A percentile compares a stretch with the other conserved stretches of the same genome.
phyloP scores from a whole-genome alignment of 495 filamentous ascomycete genomes.

The Penicillium egyptiacum region DNA sequence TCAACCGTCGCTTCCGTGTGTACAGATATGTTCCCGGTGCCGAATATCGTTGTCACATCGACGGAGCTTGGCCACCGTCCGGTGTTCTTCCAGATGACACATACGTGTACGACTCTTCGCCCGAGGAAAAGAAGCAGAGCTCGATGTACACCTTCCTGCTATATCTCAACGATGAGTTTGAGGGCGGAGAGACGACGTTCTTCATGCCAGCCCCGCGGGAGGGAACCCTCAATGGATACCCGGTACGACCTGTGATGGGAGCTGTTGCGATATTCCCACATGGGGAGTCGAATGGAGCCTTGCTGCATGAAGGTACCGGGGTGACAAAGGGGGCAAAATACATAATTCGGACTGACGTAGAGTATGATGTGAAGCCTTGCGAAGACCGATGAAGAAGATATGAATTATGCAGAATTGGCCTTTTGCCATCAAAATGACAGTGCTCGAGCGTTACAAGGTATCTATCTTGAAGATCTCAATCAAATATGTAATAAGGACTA shows the following conservation, averaged over 20 bases:
- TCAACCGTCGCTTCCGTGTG: conserved; percentile 43
- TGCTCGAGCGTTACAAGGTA: not conserved
- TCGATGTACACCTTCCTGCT: conserved; percentile 46
- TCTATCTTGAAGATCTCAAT: not conserved
- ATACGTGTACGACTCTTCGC: conserved; percentile 42
- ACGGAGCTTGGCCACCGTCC: conserved; percentile 43
- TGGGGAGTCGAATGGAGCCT: conserved; percentile 40
- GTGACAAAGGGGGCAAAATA: conserved; percentile 42
- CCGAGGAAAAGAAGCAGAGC: conserved; percentile 36
- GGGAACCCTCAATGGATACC: conserved; percentile 40
- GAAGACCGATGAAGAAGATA: conserved; percentile 9
- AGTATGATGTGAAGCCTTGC: conserved; percentile 40
- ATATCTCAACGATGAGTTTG: conserved; percentile 44
- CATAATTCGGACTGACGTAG: conserved; percentile 43
- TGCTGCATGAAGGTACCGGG: conserved; percentile 42
- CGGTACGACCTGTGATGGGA: conserved; percentile 43
- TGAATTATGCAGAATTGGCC: conserved; percentile 3
- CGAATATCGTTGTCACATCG: conserved; percentile 42
- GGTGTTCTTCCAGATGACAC: conserved; percentile 37
- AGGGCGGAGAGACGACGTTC: conserved; percentile 44
- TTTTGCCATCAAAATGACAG: not conserved
- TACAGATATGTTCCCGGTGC: conserved; percentile 43
- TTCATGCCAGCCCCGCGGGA: conserved; percentile 39
- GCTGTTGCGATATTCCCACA: conserved; percentile 43
- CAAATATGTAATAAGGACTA: not conserved